Evolutionary conservation across 2,329 filamentous ascomycete genomes (phyloP).

Genomic region (Cyphellophora attinorum): DNA sequence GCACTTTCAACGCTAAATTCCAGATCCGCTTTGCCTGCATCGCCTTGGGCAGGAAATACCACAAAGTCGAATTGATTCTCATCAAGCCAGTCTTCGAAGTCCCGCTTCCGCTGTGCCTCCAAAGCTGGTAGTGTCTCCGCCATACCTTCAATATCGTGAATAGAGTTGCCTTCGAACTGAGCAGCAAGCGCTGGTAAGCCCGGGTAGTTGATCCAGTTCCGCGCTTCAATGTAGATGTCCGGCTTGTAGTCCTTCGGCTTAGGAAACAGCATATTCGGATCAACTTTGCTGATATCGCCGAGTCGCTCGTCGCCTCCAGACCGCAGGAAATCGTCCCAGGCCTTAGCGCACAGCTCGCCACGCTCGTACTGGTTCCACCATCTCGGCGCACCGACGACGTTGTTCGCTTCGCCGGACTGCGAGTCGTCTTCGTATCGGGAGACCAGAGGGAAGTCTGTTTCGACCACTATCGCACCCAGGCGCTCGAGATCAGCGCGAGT

Average conservation of each 20-base stretch:
- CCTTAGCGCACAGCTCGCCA: slow-evolving; percentile 37
- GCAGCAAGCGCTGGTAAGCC: slow-evolving; percentile 36
- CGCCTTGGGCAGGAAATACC: slow-evolving; percentile 41
- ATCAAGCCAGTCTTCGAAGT: slow-evolving; percentile 45
- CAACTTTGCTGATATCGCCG: background rate
- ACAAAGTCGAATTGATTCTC: slow-evolving; percentile 32
- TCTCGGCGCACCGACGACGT: slow-evolving; percentile 14
- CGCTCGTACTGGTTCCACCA: slow-evolving; percentile 39
- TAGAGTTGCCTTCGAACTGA: slow-evolving; percentile 13
- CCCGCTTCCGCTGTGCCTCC: slow-evolving; percentile 31
- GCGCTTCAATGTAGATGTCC: background rate
- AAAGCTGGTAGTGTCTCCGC: slow-evolving; percentile 25
- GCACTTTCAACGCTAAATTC: slow-evolving; percentile 28
- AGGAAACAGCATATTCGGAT: slow-evolving; percentile 20
- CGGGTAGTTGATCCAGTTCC: background rate
- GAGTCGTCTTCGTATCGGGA: slow-evolving; percentile 23
- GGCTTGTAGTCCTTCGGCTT: slow-evolving; percentile 23
- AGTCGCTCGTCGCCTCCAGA: background rate
- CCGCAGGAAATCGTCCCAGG: slow-evolving; percentile 42
- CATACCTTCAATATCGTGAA: slow-evolving; percentile 35
- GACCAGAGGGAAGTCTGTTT: slow-evolving; percentile 24
- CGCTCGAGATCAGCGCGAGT: slow-evolving; percentile 18
- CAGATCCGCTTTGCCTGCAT: slow-evolving; percentile 40
- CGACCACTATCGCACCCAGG: slow-evolving; percentile 23
- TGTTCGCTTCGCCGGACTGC: background rate